Conservation (phyloP, 345 rosid genomes). For the Eucalyptus sp. region DNA sequence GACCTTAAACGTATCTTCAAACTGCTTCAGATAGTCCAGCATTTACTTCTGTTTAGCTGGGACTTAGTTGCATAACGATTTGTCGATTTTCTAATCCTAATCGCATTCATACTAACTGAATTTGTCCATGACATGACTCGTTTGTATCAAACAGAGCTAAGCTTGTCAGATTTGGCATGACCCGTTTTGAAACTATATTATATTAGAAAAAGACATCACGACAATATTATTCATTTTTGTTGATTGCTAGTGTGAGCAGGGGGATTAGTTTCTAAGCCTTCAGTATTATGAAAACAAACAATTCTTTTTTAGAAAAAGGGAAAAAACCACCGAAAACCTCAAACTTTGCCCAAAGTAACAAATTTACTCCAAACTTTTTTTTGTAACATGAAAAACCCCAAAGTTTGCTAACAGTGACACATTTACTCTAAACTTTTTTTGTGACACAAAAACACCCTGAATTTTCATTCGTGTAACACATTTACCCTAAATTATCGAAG, state of each 20-base stretch:
- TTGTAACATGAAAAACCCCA: too few relatives aligned
- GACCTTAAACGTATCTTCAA: slow-evolving; percentile 9
- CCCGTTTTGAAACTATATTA: not conserved
- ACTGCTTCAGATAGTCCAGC: not conserved
- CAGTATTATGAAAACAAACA: not conserved
- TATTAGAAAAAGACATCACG: not conserved
- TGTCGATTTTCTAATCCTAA: not conserved
- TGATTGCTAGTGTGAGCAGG: not conserved
- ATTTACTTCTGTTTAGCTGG: not conserved
- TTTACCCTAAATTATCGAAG: too few relatives aligned
- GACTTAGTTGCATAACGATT: not conserved
- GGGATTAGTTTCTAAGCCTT: not conserved
- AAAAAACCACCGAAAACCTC: too few relatives aligned
- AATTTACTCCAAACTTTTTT: too few relatives aligned
- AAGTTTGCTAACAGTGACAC: too few relatives aligned
- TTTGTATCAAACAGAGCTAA: not conserved
- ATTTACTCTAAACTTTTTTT: too few relatives aligned
- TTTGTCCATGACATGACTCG: not conserved
- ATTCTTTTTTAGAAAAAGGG: too few relatives aligned
- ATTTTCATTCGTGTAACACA: too few relatives aligned
- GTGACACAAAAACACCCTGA: too few relatives aligned
- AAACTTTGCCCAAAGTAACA: too few relatives aligned
- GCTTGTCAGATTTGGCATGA: not conserved
- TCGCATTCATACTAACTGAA: not conserved
- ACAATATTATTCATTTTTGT: not conserved